Evolutionary conservation across 768 basidiomycete genomes (phyloP), one percentile per base, ranked within the genome.

Genomic region (Mycena metata): DNA sequence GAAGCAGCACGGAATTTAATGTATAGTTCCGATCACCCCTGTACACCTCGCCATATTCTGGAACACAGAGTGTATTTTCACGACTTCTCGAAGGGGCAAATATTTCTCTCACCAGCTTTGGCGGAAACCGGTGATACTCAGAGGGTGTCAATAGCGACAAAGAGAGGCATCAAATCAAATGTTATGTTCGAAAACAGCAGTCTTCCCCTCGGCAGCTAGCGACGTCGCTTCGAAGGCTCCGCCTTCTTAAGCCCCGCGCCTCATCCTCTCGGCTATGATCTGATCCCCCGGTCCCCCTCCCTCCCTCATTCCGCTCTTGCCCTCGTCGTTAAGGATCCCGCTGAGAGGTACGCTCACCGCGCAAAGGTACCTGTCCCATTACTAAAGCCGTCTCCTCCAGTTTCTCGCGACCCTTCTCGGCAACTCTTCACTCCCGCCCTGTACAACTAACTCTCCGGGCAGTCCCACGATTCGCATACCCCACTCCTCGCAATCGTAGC

Each of bases 391-490:
- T 1, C 39, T 11, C 4, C 47, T n/a, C 10, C 19, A 68, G 66
- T 45, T 24, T 81, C 87, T 88, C 87, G 87, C 87, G 87, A 88
- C 87, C 87, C 87, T 88, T 89, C 84, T 82, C 87, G 86, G 84
- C 83, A 79, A 79, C 86, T 83, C 74, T 39, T 15, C 79, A 75
- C 67, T 69, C 73, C 85, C 85, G 81, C 15, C 51, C 11, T 46
- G 49, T 21, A 78, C 76, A 50, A 60, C 66, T 59, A 60, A 66
- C 69, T 65, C 66, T 16, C 21, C 35, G 19, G 26, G n/a, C 42
- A 21, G n/a, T n/a, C n/a, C n/a, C n/a, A n/a, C n/a, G 75, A 75
- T 76, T 66, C 76, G 74, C 79, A 79, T 79, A 72, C 77, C 82
- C 80, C 81, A 77, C 39, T 39, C 30, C 39, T 39, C 39, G 39